These are phyloP conservation scores for Mucor saturninus DNA, from an alignment of 371 early-diverging fungal genomes.

Conservation along the genomic window DNA sequence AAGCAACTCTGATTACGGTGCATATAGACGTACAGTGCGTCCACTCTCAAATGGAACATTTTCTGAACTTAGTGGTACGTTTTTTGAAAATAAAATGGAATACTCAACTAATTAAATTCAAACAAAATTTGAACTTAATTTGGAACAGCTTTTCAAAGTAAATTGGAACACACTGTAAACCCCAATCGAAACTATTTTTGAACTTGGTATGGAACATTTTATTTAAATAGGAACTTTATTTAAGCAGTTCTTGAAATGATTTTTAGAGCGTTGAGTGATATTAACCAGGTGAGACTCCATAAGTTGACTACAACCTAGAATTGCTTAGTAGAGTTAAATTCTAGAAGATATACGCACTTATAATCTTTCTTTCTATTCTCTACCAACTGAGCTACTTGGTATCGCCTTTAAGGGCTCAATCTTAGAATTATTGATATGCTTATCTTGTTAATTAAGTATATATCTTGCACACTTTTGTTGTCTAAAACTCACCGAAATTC, in stretches of 20 bases:
- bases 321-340: too few relatives aligned
- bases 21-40: constrained; percentile 1
- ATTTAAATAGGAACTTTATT: too few relatives aligned
- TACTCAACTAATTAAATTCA: constrained; percentile 20
- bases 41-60: constrained; percentile 9
- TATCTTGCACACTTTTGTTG: too few relatives aligned
- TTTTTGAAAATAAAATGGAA: constrained; percentile 19
- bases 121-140: constrained; percentile 2
- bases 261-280: constrained; percentile 20
- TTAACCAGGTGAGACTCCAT: constrained; percentile 20
- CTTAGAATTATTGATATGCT: too few relatives aligned
- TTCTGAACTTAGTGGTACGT: constrained; percentile 19
- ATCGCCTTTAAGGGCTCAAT: too few relatives aligned
- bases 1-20: too few relatives aligned
- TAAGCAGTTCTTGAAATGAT: constrained; percentile 11
- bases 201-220: too few relatives aligned
- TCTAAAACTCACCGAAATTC: too few relatives aligned
- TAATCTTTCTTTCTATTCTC: neutral
- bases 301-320: neutral
- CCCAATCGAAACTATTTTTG: too few relatives aligned
- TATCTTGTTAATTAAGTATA: too few relatives aligned
- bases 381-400: too few relatives aligned
- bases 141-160: too few relatives aligned
- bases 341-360: neutral
- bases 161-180: neutral